Evolutionary conservation across 768 basidiomycete genomes (phyloP), one percentile per base, ranked within the genome.

Genomic region (Sarcomyxa edulis): DNA sequence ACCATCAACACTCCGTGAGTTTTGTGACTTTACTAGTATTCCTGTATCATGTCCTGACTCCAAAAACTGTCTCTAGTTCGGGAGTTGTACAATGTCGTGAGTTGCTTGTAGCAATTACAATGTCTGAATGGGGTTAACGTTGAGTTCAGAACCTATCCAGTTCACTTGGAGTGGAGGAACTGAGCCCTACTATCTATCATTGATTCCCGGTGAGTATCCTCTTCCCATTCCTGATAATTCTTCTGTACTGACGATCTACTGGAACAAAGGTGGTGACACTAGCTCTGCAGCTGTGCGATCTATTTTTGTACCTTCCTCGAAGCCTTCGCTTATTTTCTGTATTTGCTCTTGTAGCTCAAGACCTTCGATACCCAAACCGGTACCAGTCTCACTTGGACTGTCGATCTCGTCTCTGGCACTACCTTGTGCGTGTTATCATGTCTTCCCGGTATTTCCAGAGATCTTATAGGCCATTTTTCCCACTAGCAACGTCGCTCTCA

Each of bases 1-100:
- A 76, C 68, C n/a, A 61, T 87, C 52, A 76, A 86, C 57, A 81
- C 82, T 2, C 77, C 82, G 84, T 85, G 52, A 46, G 82, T 71
- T 27, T 44, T 35, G 12, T 41, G 11, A 3, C 27, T 32, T 21
- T 35, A 32, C 40, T 32, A 16, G 15, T 19, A 14, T 10, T 6
- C 9, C 2, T 11, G 29, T 46, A 23, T 48, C 16, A 11, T 9
- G 21, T 22, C 16, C 16, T 15, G 16, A 35, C 22, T 23, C 24
- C 11, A 15, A 20, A 7, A 1, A 3, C 2, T 33, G 25, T 23
- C 3, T 16, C 7, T 19, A 78, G 77, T 19, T 2, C 52, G 16
- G 57, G 38, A 35, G 58, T 69, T 9, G 68, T 71, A 1, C 50
- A 63, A 43, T 86, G 83, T 48, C 56, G 81, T 81, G 45, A 40